Evolutionary conservation across 1,284 basidiomycete species (phyloP).

Genomic region (Fistulina hepatica): DNA sequence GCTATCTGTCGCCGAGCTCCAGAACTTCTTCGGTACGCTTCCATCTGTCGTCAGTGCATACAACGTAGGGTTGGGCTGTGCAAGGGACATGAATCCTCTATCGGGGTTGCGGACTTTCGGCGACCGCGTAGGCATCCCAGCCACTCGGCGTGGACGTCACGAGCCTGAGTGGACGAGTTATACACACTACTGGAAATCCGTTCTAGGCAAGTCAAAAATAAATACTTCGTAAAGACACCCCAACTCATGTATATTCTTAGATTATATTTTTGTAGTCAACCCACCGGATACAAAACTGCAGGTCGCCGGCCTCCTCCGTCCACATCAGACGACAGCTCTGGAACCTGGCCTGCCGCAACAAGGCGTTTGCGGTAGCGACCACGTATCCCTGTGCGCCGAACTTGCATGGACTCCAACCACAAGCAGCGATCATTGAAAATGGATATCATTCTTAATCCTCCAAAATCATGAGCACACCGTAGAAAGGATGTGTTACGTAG

Average conservation of each 20-base stretch:
- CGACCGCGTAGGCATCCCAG: slow-evolving; percentile 30
- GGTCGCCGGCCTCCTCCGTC: slow-evolving; percentile 54
- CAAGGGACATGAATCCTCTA: slow-evolving; percentile 14
- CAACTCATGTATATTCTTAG: slow-evolving; percentile 26
- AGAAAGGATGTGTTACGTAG: too few species aligned
- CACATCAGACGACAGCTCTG: slow-evolving; percentile 54
- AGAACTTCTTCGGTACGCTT: slow-evolving; percentile 35
- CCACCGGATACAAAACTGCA: slow-evolving; percentile 28
- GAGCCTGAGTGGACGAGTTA: slow-evolving; percentile 80
- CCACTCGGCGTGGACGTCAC: slow-evolving; percentile 35
- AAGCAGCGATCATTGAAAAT: too few species aligned
- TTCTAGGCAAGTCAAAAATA: slow-evolving; percentile 44
- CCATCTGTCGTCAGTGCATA: slow-evolving; percentile 45
- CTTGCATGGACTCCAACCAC: slow-evolving; percentile 14
- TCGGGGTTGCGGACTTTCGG: slow-evolving; percentile 36
- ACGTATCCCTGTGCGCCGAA: slow-evolving; percentile 66
- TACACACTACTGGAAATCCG: slow-evolving; percentile 72
- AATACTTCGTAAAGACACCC: not conserved
- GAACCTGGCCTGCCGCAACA: slow-evolving; percentile 70
- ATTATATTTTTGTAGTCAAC: slow-evolving; percentile 77
- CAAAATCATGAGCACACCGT: not conserved
- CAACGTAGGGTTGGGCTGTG: slow-evolving; percentile 39
- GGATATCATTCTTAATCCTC: too few species aligned
- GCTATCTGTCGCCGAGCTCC: slow-evolving; percentile 52
- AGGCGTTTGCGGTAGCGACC: slow-evolving; percentile 79